A percentile compares a stretch with the other conserved stretches of the same genome.
Conservation (phyloP, 2,329 filamentous ascomycete genomes). For the Talaromyces marneffei region DNA sequence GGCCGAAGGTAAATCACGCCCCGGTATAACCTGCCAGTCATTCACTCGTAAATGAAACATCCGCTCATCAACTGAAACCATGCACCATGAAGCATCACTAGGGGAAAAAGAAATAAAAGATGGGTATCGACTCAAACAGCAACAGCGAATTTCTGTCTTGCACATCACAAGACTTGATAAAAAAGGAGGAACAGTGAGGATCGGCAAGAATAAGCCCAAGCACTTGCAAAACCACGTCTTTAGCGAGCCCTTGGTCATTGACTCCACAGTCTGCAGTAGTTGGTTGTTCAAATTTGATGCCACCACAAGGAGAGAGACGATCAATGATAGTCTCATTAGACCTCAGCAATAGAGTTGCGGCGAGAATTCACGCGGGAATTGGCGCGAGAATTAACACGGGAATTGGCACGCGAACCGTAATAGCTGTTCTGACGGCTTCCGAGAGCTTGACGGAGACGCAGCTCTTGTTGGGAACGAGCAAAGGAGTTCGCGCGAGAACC, state of each 20-base stretch:
- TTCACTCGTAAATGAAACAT: background rate
- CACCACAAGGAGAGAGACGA: background rate
- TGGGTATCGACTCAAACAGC: constrained; percentile 12
- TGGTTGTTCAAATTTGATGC: background rate
- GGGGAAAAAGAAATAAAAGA: constrained; percentile 6
- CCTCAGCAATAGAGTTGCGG: constrained; percentile 4
- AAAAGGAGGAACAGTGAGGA: background rate
- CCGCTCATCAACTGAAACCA: background rate
- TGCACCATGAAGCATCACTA: constrained; percentile 1
- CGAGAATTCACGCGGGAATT: constrained; percentile 28
- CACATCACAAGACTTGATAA: background rate
- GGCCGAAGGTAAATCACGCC: background rate
- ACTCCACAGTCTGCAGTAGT: background rate
- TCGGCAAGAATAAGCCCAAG: background rate
- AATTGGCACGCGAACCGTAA: constrained; percentile 29
- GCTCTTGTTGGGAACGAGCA: constrained; percentile 35
- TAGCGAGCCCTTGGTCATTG: background rate
- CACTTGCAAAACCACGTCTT: background rate
- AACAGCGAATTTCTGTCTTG: background rate
- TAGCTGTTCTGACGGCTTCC: constrained; percentile 33
- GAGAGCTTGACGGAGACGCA: constrained; percentile 31
- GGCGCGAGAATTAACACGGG: constrained; percentile 22
- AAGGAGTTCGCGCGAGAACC: constrained; percentile 34
- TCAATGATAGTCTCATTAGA: background rate
- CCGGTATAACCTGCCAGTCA: background rate